Evolutionary conservation across 148 eudicot genomes (phyloP).

Genomic region (Rhododendron simsii): DNA sequence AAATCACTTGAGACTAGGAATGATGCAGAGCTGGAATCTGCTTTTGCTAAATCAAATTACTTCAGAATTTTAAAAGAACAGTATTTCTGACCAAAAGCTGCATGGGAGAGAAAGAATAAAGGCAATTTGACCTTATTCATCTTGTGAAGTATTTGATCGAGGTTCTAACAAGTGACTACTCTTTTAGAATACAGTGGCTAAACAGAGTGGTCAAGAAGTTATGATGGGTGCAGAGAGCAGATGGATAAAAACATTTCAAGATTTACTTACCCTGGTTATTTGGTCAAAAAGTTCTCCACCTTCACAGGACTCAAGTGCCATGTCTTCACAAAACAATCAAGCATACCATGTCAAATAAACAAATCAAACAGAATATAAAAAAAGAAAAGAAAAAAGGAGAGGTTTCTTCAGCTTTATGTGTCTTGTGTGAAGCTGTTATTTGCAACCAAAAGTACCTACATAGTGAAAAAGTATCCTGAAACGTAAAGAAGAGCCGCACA

Average conservation of each 20-base stretch:
- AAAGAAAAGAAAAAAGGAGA: not conserved
- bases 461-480: slow-evolving; percentile 88
- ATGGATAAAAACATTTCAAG: not conserved
- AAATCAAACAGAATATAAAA: not conserved
- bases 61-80: not conserved
- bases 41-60: not conserved
- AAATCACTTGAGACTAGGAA: not conserved
- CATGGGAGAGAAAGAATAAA: not conserved
- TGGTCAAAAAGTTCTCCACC: slow-evolving; percentile 99
- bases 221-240: not conserved
- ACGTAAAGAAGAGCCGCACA: slow-evolving; percentile 82
- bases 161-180: not conserved
- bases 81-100: not conserved
- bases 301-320: slow-evolving; percentile 98
- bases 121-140: not conserved
- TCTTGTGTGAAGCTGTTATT: not conserved
- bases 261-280: slow-evolving; percentile 81
- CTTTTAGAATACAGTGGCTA: not conserved
- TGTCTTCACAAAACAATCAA: slow-evolving; percentile 49
- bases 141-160: not conserved
- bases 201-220: not conserved
- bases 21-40: not conserved
- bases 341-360: not conserved
- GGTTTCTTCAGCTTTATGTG: not conserved
- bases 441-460: slow-evolving; percentile 49